phyloP scores from a whole-genome alignment of 768 basidiomycete species.

The Lyophyllum semitale region DNA sequence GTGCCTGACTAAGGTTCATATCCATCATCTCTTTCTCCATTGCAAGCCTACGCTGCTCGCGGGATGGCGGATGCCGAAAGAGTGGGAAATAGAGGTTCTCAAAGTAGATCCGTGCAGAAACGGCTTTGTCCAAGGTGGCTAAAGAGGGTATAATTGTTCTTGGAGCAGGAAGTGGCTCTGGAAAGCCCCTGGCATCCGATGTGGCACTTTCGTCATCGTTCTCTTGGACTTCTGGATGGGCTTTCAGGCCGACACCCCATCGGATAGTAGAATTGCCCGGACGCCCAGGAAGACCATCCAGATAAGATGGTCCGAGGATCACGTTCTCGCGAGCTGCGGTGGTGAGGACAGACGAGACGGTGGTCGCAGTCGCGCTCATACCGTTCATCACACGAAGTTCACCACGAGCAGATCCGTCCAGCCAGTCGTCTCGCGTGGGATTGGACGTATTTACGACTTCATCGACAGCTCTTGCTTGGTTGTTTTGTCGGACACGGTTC shows the following conservation, averaged over 20 bases:
- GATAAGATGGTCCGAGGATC: conserved; percentile 38
- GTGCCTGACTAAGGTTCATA: conserved; percentile 68
- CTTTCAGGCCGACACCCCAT: conserved; percentile 60
- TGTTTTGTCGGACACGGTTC: conserved; percentile 64
- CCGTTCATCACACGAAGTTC: conserved; percentile 80
- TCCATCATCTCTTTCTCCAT: conserved; percentile 87
- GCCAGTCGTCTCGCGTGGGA: conserved; percentile 47
- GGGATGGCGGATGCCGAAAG: conserved; percentile 80
- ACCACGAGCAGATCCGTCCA: conserved; percentile 44
- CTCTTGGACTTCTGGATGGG: conserved; percentile 69
- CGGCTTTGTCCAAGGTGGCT: conserved; percentile 90
- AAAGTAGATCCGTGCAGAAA: conserved; percentile 91
- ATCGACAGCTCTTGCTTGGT: conserved; percentile 73
- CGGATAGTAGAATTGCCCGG: conserved; percentile 63
- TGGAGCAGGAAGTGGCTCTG: conserved; percentile 40
- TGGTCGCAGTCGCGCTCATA: conserved; percentile 36
- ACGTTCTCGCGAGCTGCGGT: conserved; percentile 77
- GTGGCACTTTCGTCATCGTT: conserved; percentile 50
- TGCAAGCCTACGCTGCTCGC: conserved; percentile 81
- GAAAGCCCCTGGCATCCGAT: conserved; percentile 31
- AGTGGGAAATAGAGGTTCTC: conserved; percentile 88
- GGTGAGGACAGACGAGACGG: conserved; percentile 73
- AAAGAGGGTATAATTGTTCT: conserved; percentile 82
- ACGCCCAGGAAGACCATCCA: conserved; percentile 54
- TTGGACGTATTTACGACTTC: conserved; percentile 74